These are phyloP conservation scores for Lanmaoa pseudosensibilis DNA, from an alignment of 768 basidiomycete genomes.

Conservation along the genomic window DNA sequence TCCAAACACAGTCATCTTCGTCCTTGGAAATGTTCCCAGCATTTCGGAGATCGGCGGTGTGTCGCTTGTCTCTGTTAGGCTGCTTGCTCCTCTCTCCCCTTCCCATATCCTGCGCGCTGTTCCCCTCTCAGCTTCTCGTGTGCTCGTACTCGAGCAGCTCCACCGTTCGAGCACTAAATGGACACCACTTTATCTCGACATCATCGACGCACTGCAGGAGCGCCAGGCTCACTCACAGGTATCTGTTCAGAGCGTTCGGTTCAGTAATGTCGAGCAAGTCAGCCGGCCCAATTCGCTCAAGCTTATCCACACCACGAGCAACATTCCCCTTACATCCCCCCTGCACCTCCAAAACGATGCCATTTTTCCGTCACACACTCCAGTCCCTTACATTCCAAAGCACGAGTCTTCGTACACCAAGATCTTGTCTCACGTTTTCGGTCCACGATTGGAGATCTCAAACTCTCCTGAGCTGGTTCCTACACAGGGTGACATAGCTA, in stretches of 20 bases:
- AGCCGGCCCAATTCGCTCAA: conserved; percentile 47
- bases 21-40: conserved; percentile 55
- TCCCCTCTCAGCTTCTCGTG: conserved; percentile 58
- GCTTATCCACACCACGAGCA: conserved; percentile 47
- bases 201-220: conserved; percentile 70
- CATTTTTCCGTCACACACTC: conserved; percentile 22
- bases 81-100: conserved; percentile 68
- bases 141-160: conserved; percentile 83
- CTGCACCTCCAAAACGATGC: conserved; percentile 49
- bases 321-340: conserved; percentile 39
- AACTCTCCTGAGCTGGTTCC: conserved; percentile 79
- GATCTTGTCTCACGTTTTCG: conserved; percentile 80
- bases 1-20: conserved; percentile 68
- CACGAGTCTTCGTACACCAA: conserved; percentile 92
- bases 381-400: conserved; percentile 69
- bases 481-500: conserved; percentile 71
- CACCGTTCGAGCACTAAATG: conserved; percentile 77
- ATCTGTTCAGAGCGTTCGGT: conserved; percentile 57
- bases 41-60: conserved; percentile 53
- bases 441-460: conserved; percentile 73
- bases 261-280: conserved; percentile 50
- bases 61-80: conserved; percentile 59
- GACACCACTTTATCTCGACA: conserved; percentile 84
- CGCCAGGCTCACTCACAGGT: conserved; percentile 50
- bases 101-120: conserved; percentile 57